Conservation (phyloP, 805 yeast genomes). For the Ogataea pilisensis region DNA sequence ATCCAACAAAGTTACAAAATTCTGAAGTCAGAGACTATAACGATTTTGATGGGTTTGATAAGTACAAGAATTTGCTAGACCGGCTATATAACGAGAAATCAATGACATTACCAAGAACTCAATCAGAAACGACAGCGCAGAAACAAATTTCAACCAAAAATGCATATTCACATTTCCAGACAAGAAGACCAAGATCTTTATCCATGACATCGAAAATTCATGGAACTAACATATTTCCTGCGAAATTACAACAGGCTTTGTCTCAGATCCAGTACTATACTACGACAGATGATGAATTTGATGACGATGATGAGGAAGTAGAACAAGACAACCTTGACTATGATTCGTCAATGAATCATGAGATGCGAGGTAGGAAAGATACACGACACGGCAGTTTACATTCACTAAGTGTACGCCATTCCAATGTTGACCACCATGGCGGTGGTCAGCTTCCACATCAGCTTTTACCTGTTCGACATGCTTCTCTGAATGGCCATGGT, state of each 20-base stretch:
- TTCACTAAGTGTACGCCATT: too few relatives aligned
- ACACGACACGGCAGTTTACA: too few relatives aligned
- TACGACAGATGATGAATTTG: background rate
- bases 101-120: background rate
- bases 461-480: too few relatives aligned
- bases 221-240: background rate
- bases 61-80: slow-evolving; percentile 23
- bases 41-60: slow-evolving; percentile 20
- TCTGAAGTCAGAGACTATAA: slow-evolving; percentile 5
- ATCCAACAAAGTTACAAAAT: background rate
- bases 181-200: too few relatives aligned
- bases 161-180: too few relatives aligned
- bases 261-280: background rate
- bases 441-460: too few relatives aligned
- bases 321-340: too few relatives aligned
- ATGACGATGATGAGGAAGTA: background rate
- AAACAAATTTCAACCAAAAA: too few relatives aligned
- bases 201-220: background rate
- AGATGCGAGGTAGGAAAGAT: background rate
- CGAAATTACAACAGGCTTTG: background rate
- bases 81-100: slow-evolving; percentile 11
- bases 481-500: too few relatives aligned
- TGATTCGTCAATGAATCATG: background rate
- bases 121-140: too few relatives aligned
- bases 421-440: too few relatives aligned